Base-by-base conservation (phyloP, 371 early-diverging fungal species). In the Circinella minor region DNA sequence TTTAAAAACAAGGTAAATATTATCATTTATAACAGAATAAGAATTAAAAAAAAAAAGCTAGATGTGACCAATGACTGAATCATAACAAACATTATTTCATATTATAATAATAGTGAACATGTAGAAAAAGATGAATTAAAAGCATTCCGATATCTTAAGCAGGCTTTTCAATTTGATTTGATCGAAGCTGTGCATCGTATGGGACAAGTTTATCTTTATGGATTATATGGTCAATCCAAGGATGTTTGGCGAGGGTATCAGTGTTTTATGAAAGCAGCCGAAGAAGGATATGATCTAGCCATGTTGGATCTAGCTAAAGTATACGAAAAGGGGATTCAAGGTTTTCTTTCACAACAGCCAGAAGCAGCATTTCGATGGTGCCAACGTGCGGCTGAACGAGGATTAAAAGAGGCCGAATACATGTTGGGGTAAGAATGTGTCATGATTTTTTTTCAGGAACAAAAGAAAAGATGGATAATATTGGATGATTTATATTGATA, bases 341-440 rank as follows among this genome's bases (percentile, higher is more conserved):
- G 73, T 0, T 77, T 63, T 39, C 38, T 78, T 1, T 66, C 59
- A 2, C 68, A 78, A 20, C 55, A 65, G 6, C 72, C 77, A 7
- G 66, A 68, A 4, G 48, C 72, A 11, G 82, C 84, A 0, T 76
- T 72, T 64, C 74, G 76, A 47, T 84, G 84, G 84, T 84, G 84
- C 51, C 65, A 73, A 13, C 65, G 74, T 8, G 80, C 79, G 20
- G 74, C 84, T 34, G 77, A 76, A 34, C 68, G 71, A 13, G 82
- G 79, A 0, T 64, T 73, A 39, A 70, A 67, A 61, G 60, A 71
- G 20, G 84, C 84, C 3, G 80, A 81, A 61, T 84, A 75, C 67
- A 69, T 65, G 7, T 43, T 84, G 46, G 84, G 84, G 84, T 84
- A 80, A 67, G 9, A 10, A 10, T 17, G 10, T 34, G 57, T 13